Percentiles rank a stretch among this genome's conserved stretches.
phyloP scores from a whole-genome alignment of 768 basidiomycete genomes.

The Termitomyces sp. region DNA sequence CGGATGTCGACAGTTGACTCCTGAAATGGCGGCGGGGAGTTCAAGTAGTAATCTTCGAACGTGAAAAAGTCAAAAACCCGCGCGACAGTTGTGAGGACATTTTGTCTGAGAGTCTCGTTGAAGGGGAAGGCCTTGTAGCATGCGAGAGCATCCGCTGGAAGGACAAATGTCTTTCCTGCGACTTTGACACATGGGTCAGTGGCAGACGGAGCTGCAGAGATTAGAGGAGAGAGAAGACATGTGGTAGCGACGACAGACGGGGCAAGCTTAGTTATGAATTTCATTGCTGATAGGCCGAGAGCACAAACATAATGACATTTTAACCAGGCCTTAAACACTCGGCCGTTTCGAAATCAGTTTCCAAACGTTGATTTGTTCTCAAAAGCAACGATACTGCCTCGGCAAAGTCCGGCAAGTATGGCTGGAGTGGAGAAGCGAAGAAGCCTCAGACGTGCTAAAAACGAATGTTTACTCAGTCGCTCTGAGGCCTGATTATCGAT shows the following conservation, averaged over 20 bases:
- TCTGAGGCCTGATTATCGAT: background rate
- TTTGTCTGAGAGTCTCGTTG: slow-evolving; percentile 51
- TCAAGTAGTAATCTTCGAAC: slow-evolving; percentile 46
- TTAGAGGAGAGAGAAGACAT: slow-evolving; percentile 5
- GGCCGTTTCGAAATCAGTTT: too few species aligned
- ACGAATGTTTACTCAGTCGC: background rate
- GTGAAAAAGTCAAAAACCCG: slow-evolving; percentile 50
- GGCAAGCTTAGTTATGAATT: background rate
- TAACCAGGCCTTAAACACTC: background rate
- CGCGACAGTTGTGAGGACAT: slow-evolving; percentile 41
- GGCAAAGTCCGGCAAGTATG: background rate
- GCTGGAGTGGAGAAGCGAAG: background rate
- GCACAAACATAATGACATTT: background rate
- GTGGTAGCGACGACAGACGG: slow-evolving; percentile 1
- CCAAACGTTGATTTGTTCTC: background rate
- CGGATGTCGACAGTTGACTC: slow-evolving; percentile 54
- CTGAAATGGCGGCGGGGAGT: slow-evolving; percentile 48
- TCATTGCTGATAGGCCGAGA: slow-evolving; percentile 1
- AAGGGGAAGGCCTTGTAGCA: slow-evolving; percentile 55
- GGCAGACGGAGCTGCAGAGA: slow-evolving; percentile 19
- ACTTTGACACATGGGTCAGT: slow-evolving; percentile 35
- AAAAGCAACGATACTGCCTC: background rate
- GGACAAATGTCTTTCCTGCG: slow-evolving; percentile 37
- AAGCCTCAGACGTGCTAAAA: background rate
- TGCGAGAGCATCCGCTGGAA: slow-evolving; percentile 49